These are phyloP conservation scores for Fagus crenata DNA, from an alignment of 306 rosid species.

Conservation along the genomic window DNA sequence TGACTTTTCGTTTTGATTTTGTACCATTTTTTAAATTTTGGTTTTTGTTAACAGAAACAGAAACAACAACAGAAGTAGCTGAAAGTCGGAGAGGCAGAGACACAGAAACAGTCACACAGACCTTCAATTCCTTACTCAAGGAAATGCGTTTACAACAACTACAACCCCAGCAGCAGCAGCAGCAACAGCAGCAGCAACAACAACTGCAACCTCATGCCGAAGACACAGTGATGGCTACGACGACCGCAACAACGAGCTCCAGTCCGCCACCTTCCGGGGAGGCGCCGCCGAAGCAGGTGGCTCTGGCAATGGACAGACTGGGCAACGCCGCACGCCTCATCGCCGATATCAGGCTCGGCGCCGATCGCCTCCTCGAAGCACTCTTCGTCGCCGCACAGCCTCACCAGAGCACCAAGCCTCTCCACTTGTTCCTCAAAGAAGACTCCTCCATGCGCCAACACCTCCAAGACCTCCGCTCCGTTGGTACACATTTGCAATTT, in stretches of 20 bases:
- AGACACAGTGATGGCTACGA: conserved; percentile 1
- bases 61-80: too few species aligned
- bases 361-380: conserved; percentile 88
- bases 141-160: too few species aligned
- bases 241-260: conserved; percentile 41
- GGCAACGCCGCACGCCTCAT: conserved; percentile 77
- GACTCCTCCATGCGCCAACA: conserved; percentile 86
- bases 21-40: too few species aligned
- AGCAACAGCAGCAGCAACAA: conserved; percentile 21
- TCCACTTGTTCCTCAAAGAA: conserved; percentile 70
- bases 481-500: conserved; percentile 43
- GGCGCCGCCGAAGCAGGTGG: conserved; percentile 97
- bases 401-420: conserved; percentile 64
- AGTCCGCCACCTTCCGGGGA: conserved; percentile 51
- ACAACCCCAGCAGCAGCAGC: not conserved
- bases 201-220: conserved; percentile 48
- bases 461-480: conserved; percentile 73
- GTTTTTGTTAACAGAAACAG: too few species aligned
- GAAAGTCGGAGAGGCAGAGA: too few species aligned
- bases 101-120: too few species aligned
- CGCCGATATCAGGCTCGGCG: conserved; percentile 85
- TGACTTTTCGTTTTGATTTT: too few species aligned
- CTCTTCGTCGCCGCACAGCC: conserved; percentile 68
- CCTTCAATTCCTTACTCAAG: too few species aligned
- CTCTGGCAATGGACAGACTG: conserved; percentile 83